These are phyloP conservation scores for Coemansia linderi DNA, from an alignment of 371 early-diverging fungal genomes.

Conservation along the genomic window DNA sequence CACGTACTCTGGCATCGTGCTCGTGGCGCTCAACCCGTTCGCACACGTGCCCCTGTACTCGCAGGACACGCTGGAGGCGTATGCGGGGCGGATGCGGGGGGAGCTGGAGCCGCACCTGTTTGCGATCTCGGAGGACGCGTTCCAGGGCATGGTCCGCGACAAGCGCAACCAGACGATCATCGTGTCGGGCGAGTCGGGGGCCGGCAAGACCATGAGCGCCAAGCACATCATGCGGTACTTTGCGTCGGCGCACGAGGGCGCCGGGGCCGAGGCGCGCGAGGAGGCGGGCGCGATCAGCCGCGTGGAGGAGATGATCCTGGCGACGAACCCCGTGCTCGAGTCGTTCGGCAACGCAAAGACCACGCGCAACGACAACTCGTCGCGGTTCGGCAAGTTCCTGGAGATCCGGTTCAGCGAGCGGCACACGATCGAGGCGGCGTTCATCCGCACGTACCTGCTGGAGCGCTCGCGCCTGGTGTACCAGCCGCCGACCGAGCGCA, in stretches of 20 bases:
- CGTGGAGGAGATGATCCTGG: constrained; percentile 81
- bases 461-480: constrained; percentile 97
- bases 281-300: constrained; percentile 64
- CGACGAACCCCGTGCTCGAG: constrained; percentile 99
- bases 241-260: constrained; percentile 64
- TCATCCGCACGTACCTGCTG: constrained; percentile 95
- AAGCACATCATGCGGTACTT: constrained; percentile 98
- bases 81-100: constrained; percentile 90
- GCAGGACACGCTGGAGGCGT: constrained; percentile 86
- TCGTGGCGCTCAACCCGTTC: constrained; percentile 99
- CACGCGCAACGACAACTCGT: constrained; percentile 98
- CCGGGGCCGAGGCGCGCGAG: background rate
- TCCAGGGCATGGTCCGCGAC: constrained; percentile 90
- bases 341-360: constrained; percentile 99
- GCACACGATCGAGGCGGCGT: constrained; percentile 89
- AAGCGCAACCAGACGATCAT: constrained; percentile 96
- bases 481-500: constrained; percentile 91
- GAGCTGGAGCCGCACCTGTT: constrained; percentile 98
- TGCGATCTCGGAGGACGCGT: constrained; percentile 98
- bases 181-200: constrained; percentile 98
- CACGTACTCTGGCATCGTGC: constrained; percentile 98
- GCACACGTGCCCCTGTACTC: constrained; percentile 84
- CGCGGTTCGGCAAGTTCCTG: constrained; percentile 99
- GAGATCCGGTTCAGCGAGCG: constrained; percentile 85
- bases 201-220: constrained; percentile 95